phyloP scores from a whole-genome alignment of 768 basidiomycete species.

The Rhodotorula babjevae region DNA sequence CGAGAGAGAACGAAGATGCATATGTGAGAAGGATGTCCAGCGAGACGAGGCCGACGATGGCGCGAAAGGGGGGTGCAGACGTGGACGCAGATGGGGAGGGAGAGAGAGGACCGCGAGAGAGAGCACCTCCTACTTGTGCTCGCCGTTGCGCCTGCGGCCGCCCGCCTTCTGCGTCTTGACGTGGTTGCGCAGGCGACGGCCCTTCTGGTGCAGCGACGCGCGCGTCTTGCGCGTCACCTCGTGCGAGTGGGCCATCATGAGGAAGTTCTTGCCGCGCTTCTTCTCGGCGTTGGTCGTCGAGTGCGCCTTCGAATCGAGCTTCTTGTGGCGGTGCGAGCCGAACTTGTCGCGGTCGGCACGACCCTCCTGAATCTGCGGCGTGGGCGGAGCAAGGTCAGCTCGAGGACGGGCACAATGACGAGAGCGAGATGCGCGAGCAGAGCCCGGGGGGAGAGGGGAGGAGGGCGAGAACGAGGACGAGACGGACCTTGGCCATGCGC shows the following conservation, averaged over 20 bases:
- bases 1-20: no score
- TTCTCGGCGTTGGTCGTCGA: constrained; percentile 40
- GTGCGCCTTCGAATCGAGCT: constrained; percentile 40
- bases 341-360: constrained; percentile 92
- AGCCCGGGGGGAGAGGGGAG: no score
- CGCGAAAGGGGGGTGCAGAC: no score
- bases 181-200: constrained; percentile 21
- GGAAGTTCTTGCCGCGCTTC: constrained; percentile 35
- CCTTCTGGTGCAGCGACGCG: constrained; percentile 28
- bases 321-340: constrained; percentile 50
- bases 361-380: constrained; percentile 65
- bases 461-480: background rate
- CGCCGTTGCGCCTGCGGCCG: constrained; percentile 9
- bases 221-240: constrained; percentile 16
- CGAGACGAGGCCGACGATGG: no score
- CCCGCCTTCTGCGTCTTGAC: constrained; percentile 19
- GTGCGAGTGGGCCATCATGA: constrained; percentile 30
- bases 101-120: background rate
- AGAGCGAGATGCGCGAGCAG: no score
- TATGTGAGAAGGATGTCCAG: no score
- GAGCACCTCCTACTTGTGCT: constrained; percentile 1
- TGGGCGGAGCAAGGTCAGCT: background rate
- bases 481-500: constrained; percentile 64
- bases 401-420: no score
- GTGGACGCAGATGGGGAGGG: no score